A percentile compares a stretch with the other conserved stretches of the same genome.
phyloP scores from a whole-genome alignment of 441 rosid species.

The Theobroma grandiflorum region DNA sequence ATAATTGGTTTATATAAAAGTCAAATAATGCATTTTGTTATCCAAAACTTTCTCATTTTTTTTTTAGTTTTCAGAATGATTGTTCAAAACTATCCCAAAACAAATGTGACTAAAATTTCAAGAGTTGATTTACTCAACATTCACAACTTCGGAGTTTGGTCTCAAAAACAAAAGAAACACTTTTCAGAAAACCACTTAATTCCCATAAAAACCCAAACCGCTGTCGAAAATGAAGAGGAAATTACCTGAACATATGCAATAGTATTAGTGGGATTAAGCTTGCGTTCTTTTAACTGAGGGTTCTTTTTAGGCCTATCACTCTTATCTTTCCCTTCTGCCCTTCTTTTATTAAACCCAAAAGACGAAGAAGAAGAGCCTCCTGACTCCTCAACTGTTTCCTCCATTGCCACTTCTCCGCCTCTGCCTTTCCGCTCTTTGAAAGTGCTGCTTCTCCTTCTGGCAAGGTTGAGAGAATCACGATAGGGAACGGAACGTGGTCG shows the following conservation, averaged over 20 bases:
- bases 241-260: constrained; percentile 84
- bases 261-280: constrained; percentile 82
- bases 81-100: neutral
- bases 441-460: constrained; percentile 53
- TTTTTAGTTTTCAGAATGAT: neutral
- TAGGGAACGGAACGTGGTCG: constrained; percentile 48
- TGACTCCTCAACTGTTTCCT: constrained; percentile 39
- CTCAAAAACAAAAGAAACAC: constrained; percentile 26
- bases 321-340: constrained; percentile 81
- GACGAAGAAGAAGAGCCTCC: constrained; percentile 35
- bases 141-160: neutral
- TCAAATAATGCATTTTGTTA: neutral
- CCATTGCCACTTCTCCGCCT: constrained; percentile 47
- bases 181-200: neutral
- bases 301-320: constrained; percentile 60
- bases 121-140: neutral
- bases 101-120: neutral
- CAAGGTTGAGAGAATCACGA: constrained; percentile 40
- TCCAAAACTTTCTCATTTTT: neutral
- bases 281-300: constrained; percentile 68
- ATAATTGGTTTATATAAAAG: neutral
- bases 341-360: constrained; percentile 76
- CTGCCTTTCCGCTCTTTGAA: constrained; percentile 40
- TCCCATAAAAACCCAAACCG: neutral
- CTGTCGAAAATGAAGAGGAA: neutral